Evolutionary conservation across 2,329 filamentous ascomycete genomes (phyloP), one percentile per base, ranked within the genome.

Genomic region (Curvularia hawaiiensis): DNA sequence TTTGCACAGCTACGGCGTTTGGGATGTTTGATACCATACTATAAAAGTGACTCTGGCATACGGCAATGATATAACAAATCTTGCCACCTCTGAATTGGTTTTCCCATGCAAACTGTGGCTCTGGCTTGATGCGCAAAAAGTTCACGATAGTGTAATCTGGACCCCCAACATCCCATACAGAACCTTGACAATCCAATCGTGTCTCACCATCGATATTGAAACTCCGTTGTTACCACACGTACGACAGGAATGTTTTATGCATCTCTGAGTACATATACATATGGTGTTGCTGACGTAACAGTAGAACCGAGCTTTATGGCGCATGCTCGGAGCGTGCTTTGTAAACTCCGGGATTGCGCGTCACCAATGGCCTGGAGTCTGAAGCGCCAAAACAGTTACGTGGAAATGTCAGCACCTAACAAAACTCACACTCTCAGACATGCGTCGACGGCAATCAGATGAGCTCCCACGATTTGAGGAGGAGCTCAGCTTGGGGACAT

Each of bases 371-470:
- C 26, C 26, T 38, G 39, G 16, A 39, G 22, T 20, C 44, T 45
- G 45, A 49, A 46, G 18, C 43, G 39, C 48, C 39, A 38, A 28
- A 43, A 11, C 33, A 51, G 26, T 26, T 41, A 35, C 38, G 22
- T 39, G 51, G 54, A 54, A 45, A 65, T 65, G 61, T 50, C 33
- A 56, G 39, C 45, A 40, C 35, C 49, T 35, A 22, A 22, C 46
- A 49, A 45, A 41, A 41, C 35, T 35, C 22, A 46, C 38, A 51
- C 43, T 43, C 43, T 43, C 58, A 63, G 72, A 46, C 16, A 75
- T 76, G 72, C 72, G 67, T 59, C 70, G 68, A 54, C 68, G 68
- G 58, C 66, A 61, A 68, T 75, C 71, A 50, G 67, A 74, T 56
- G 71, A 73, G 56, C 70, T 75, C n/a, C 74, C 73, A 11, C 73